Percentiles rank a stretch among this genome's conserved stretches.
phyloP scores from a whole-genome alignment of 345 rosid genomes.

The Odontarrhena argentea region DNA sequence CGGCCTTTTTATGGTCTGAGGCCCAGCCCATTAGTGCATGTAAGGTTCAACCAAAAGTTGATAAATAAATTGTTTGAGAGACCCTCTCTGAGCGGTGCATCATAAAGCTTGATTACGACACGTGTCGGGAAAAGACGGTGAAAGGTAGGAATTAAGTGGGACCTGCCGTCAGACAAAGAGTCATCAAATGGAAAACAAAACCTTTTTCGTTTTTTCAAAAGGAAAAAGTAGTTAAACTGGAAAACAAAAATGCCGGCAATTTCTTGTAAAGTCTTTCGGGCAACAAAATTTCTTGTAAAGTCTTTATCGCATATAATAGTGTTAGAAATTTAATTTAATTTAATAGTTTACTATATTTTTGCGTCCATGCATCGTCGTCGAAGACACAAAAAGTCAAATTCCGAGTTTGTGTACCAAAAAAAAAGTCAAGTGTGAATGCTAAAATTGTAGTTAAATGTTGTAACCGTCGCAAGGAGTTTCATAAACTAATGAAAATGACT shows the following conservation, averaged over 20 bases:
- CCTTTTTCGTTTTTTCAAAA: background rate
- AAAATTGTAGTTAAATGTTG: background rate
- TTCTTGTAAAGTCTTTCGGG: no score
- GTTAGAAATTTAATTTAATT: background rate
- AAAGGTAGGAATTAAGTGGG: background rate
- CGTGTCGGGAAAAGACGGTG: background rate
- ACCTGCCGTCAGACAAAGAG: slow-evolving; percentile 1
- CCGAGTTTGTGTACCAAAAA: background rate
- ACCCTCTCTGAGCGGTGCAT: slow-evolving; percentile 11
- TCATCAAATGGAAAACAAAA: slow-evolving; percentile 1
- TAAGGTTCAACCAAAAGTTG: background rate
- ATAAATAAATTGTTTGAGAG: background rate
- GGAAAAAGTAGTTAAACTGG: background rate
- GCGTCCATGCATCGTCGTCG: background rate
- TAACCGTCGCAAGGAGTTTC: background rate
- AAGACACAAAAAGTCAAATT: background rate
- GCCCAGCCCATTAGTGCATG: slow-evolving; percentile 1
- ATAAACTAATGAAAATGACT: slow-evolving; percentile 8
- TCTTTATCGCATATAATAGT: background rate
- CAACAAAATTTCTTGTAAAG: no score
- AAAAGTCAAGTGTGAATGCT: slow-evolving; percentile 16
- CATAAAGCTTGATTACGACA: background rate
- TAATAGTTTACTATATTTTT: background rate
- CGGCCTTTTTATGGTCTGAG: background rate
- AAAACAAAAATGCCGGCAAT: background rate